Evolutionary conservation across 1,284 basidiomycete genomes (phyloP), one percentile per base, ranked within the genome.

Genomic region (Porogramme epimiltina): DNA sequence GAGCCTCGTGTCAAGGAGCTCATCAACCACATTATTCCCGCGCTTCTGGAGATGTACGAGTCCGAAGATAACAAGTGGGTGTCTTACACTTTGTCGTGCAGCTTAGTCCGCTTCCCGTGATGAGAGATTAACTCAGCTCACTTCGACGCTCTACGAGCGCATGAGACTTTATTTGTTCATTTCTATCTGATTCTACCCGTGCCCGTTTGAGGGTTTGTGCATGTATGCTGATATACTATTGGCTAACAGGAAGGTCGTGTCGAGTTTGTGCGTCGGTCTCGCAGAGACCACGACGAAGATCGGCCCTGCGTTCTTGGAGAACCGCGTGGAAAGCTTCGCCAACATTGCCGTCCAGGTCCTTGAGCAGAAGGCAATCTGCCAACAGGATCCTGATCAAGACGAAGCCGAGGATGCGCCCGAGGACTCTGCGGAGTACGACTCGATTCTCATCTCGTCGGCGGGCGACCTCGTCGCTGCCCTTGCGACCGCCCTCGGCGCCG

Each of bases 51-150:
- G 55, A 87, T 95, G 80, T 98, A 93, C 76, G 88, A 91, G 68
- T 86, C 87, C 9, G 96, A 99, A 73, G 97, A 99, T 66, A 95
- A 98, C 78, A 95, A 97, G 95, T 98, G 67, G 79, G 95, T 87
- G n/a, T n/a, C n/a, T n/a, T n/a, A n/a, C n/a, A n/a, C n/a, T n/a
- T n/a, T n/a, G n/a, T n/a, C n/a, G n/a, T n/a, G n/a, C n/a, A n/a
- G n/a, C n/a, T n/a, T 37, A 49, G 50, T 47, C 24, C 42, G 18
- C 37, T 20, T 16, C 56, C 48, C 53, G 55, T 75, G 84, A 89
- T 89, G 89, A 89, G 66, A 75, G 69, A 67, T 59, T 73, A 43
- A 89, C 89, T 90, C 89, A 91, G 88, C 89, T 91, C 88, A 91
- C 88, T 86, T 86, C 82, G 88, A 91, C 70, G 77, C 78, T 72